Conservation (phyloP, 495 filamentous ascomycete species). For the Xylaria longipes region DNA sequence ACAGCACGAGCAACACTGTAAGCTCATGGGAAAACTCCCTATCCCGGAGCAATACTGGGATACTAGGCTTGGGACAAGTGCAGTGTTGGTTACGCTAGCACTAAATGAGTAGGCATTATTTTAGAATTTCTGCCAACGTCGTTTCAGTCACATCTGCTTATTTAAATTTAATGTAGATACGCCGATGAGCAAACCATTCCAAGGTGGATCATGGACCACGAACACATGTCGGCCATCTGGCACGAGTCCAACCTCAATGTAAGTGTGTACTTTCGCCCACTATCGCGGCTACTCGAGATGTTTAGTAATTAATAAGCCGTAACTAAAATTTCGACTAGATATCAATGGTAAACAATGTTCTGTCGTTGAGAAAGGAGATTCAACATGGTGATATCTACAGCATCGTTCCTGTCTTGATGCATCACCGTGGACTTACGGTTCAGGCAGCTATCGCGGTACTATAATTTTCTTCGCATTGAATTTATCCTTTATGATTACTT, state of each 20-base stretch:
- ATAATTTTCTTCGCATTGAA: neutral
- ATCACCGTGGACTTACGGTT: neutral
- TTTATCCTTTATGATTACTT: neutral
- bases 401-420: conserved; percentile 5
- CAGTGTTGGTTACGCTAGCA: neutral
- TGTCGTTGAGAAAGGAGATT: conserved; percentile 31
- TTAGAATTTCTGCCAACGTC: too few relatives aligned
- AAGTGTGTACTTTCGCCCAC: neutral
- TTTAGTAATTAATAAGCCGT: neutral
- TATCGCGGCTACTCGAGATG: neutral
- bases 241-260: neutral
- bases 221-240: conserved; percentile 5
- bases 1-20: neutral
- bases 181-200: neutral
- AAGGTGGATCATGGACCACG: conserved; percentile 9
- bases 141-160: neutral
- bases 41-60: conserved; percentile 6
- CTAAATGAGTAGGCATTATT: neutral
- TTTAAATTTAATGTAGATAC: neutral
- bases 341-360: conserved; percentile 19
- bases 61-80: conserved; percentile 8
- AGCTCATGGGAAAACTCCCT: neutral
- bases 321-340: neutral
- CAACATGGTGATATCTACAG: conserved; percentile 10
- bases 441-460: conserved; percentile 5